These are phyloP conservation scores for Lathyrus oleraceus DNA, from an alignment of 306 rosid genomes.

Conservation along the genomic window DNA sequence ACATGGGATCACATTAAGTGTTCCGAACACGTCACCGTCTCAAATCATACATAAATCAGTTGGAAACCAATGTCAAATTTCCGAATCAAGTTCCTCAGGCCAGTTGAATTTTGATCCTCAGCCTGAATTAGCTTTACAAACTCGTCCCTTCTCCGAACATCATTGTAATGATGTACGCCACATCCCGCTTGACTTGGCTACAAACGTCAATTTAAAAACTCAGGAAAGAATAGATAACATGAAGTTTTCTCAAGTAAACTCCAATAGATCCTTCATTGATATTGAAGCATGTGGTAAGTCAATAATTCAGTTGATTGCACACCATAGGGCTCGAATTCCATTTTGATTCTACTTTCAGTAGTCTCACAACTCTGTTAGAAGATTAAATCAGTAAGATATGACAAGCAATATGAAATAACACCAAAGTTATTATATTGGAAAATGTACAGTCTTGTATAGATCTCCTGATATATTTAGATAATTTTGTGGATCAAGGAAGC, in stretches of 20 bases:
- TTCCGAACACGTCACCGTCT: too few relatives aligned
- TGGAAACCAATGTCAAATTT: too few relatives aligned
- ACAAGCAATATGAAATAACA: slow-evolving; percentile 10
- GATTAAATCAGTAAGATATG: slow-evolving; percentile 27
- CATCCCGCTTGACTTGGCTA: too few relatives aligned
- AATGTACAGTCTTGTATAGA: slow-evolving; percentile 83
- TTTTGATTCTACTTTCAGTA: slow-evolving; percentile 92
- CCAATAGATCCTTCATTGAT: slow-evolving; percentile 44
- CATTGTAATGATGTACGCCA: too few relatives aligned
- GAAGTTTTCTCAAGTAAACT: slow-evolving; percentile 28
- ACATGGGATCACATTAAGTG: slow-evolving; percentile 50
- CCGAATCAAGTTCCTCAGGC: too few relatives aligned
- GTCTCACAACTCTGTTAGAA: slow-evolving; percentile 84
- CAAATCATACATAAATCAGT: too few relatives aligned
- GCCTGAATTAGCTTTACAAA: too few relatives aligned
- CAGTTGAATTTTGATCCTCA: too few relatives aligned
- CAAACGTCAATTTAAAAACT: slow-evolving; percentile 14
- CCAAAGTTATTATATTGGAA: background rate
- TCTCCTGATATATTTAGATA: slow-evolving; percentile 86
- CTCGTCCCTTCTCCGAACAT: too few relatives aligned
- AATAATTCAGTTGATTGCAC: slow-evolving; percentile 66
- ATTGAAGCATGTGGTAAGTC: slow-evolving; percentile 56
- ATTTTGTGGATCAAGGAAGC: slow-evolving; percentile 54
- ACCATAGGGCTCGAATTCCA: slow-evolving; percentile 98
- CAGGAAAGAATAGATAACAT: slow-evolving; percentile 36